Evolutionary conservation across 371 early-diverging fungal species (phyloP), one percentile per base, ranked within the genome.

Genomic region (Mortierella sp.): DNA sequence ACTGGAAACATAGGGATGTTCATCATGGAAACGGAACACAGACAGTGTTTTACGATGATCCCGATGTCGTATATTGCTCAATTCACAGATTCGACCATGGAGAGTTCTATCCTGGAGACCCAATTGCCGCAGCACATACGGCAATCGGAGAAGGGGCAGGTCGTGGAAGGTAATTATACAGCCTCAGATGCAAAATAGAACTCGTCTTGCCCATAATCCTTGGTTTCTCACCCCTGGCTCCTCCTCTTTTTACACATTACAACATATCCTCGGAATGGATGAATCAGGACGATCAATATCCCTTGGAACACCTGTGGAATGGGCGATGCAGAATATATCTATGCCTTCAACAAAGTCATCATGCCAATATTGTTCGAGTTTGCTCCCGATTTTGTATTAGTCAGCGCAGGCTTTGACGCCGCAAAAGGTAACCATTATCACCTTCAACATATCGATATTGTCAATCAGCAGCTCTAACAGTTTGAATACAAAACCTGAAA

Each of bases 21-120:
- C 97, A 97, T 83, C 96, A 97, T 78, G 98, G 96, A 11, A 97
- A 97, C 73, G 98, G 98, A 1, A 97, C 95, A 14, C 97, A 97
- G 66, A 87, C 90, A 12, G 88, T 90, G 2, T 97, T 97, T 68
- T 88, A 90, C 64, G 75, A 88, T 8, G 94, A 97, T 71, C 89
- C 91, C 1, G 83, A 93, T 72, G 94, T 96, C 0, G 84, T 97
- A 3, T 97, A 94, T 70, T 86, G 96, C 30, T 96, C 96, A 28
- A 71, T 97, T 14, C 98, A 97, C 85, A 89, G 97, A 18, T 93
- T 91, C 78, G 96, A 96, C 37, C 80, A 90, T 55, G 94, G 89
- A 4, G 75, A 84, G 12, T 97, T 96, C 68, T 97, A 94, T 83
- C 98, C 97, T 2, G 74, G 86, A 2, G 86, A 88, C 71, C 66